Percentiles rank a stretch among this genome's conserved stretches.
Evolutionary conservation across 2,329 filamentous ascomycete species (phyloP).

Genomic region (Phialemonium atrogriseum): DNA sequence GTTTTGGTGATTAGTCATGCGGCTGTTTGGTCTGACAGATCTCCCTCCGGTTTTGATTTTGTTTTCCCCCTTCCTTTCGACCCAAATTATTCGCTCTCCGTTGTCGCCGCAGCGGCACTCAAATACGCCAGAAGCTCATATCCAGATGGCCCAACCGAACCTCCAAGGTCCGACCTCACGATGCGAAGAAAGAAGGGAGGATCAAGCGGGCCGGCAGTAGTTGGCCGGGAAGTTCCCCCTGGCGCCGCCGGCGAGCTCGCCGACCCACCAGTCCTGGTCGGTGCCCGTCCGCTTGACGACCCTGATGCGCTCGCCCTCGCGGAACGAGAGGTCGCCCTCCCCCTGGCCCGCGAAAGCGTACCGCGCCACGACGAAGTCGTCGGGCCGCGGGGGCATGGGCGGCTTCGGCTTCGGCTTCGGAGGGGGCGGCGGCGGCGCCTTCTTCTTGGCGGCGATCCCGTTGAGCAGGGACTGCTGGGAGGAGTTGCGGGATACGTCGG

Average conservation of each 20-base stretch:
- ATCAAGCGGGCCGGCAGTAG: no score
- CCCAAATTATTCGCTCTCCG: no score
- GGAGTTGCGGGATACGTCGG: slow-evolving; percentile 15
- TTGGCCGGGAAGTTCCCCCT: slow-evolving; percentile 76
- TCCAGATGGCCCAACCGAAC: no score
- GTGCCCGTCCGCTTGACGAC: slow-evolving; percentile 72
- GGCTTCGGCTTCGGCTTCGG: slow-evolving; percentile 53
- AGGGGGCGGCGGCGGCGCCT: slow-evolving; percentile 65
- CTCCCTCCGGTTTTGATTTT: no score
- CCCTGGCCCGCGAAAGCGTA: slow-evolving; percentile 68
- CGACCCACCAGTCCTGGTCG: slow-evolving; percentile 83
- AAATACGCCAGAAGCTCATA: no score
- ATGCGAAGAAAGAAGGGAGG: no score
- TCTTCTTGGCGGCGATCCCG: slow-evolving; percentile 50
- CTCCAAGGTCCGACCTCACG: no score
- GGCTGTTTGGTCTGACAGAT: no score
- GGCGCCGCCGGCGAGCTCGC: slow-evolving; percentile 60
- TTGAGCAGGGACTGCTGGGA: slow-evolving; percentile 7
- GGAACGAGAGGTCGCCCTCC: slow-evolving; percentile 63
- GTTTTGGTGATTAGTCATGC: no score
- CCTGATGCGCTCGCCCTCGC: slow-evolving; percentile 68
- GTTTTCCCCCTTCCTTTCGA: no score
- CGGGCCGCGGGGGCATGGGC: slow-evolving; percentile 37
- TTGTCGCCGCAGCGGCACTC: no score
- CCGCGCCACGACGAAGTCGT: slow-evolving; percentile 59